A percentile compares a stretch with the other conserved stretches of the same genome.
Evolutionary conservation across 306 rosid species (phyloP).

Genomic region (Alnus rubra): DNA sequence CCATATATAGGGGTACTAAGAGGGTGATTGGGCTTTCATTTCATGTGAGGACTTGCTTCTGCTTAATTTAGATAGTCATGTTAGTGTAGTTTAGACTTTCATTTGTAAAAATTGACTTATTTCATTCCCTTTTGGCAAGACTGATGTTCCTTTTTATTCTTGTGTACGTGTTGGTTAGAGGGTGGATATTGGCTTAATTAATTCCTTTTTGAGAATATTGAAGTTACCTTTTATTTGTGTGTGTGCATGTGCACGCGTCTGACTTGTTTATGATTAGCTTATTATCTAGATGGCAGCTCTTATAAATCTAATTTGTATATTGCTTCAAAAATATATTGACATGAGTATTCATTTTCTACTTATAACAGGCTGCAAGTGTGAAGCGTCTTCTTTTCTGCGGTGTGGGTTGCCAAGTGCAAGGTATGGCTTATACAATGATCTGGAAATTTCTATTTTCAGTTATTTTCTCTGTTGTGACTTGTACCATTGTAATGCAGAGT

Average conservation of each 20-base stretch:
- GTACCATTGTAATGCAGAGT: conserved; percentile 91
- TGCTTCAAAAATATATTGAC: conserved; percentile 1
- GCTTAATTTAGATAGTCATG: background rate
- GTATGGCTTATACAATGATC: conserved; percentile 40
- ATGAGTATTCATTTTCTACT: conserved; percentile 8
- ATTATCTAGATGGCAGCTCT: background rate
- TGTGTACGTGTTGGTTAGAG: too few species aligned
- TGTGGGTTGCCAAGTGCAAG: conserved; percentile 99
- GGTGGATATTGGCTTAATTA: background rate
- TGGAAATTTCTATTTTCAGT: conserved; percentile 18
- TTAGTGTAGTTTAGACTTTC: background rate
- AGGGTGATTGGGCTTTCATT: background rate
- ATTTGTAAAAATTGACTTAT: background rate
- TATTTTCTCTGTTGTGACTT: conserved; percentile 67
- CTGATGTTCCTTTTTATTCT: background rate
- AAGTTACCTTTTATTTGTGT: background rate
- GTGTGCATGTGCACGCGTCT: too few species aligned
- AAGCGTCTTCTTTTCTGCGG: conserved; percentile 99
- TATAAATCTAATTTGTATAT: background rate
- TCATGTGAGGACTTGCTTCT: background rate
- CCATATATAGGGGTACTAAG: background rate
- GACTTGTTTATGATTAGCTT: background rate
- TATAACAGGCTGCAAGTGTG: conserved; percentile 82
- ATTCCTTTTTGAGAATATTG: background rate
- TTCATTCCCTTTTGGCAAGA: background rate